Base-by-base conservation (phyloP, 768 basidiomycete genomes). In the Pholiota microspora region DNA sequence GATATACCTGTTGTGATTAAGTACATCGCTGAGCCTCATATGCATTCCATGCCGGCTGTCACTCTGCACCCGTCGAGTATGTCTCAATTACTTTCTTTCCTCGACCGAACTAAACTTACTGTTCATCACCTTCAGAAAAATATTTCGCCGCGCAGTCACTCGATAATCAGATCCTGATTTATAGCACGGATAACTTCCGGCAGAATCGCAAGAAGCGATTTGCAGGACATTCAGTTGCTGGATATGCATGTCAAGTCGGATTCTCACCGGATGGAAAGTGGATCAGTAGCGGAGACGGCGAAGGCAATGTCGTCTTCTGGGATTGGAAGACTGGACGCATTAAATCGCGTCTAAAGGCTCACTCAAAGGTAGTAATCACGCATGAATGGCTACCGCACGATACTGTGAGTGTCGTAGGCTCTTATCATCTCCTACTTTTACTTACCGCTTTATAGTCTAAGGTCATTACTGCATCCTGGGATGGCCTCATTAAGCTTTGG, bases 1-100 rank as follows among this genome's bases (percentile, higher is more conserved):
- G 97, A 99, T 71, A 98, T 99, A 59, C 97, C 97, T 4, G 97
- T 98, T 31, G 94, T 97, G 50, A 98, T 99, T 78, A 99, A 99
- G 71, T 97, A 98, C 69, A 98, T 98, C 55, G 96, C 97, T 16
- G 97, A 99, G 70, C 97, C 97, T 3, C 87, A 94, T 67, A 98
- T 99, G 97, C 95, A 99, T 73, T 97, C 94, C 15, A 98, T 99
- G 95, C 97, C 97, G 6, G 92, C 97, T 15, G 95, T 98, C 45
- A 95, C 94, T 4, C 72, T 96, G 24, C 94, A 98, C 70, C 96
- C 97, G 21, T 95, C 86, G 53, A 89, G 96, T 98, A 68, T 53
- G 94, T 84, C 32, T 52, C 40, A 42, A 42, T 53, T 51, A n/a
- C 28, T 56, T 55, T 40, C 7, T 40, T 28, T 54, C 45, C 44